Base-by-base conservation (phyloP, 768 basidiomycete genomes). In the Rhodotorula toruloides region DNA sequence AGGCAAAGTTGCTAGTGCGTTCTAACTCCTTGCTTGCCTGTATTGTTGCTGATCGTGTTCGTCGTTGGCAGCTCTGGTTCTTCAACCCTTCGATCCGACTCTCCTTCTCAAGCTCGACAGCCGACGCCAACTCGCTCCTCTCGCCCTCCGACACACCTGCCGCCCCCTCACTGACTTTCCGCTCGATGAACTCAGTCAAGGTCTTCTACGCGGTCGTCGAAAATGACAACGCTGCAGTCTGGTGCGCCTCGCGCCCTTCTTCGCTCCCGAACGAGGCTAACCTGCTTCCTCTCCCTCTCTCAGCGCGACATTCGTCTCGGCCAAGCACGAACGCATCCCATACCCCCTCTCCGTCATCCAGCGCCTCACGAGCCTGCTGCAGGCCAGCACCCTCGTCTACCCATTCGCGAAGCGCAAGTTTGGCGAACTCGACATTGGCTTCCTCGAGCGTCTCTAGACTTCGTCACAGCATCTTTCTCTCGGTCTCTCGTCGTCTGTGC, bases 1-100 rank as follows among this genome's bases (percentile, higher is more conserved):
- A 81, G 34, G 85, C 88, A 8, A 81, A 87, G 58, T 82, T 97
- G 21, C 79, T 96, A 68, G 91, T 96, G 59, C 64, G 88, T 80
- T 11, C 17, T 48, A 31, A 19, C 27, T 40, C 17, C 37, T 34
- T 19, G 14, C 22, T 31, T 31, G 9, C 1, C 31, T 36, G 7
- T 25, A 27, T 46, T 8, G 10, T 34, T 7, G 14, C 34, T 64
- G 4, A 1, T 32, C 19, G 54, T n/a, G n/a, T 50, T 49, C 34
- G 31, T 4, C 37, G 22, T 32, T 27, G 17, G 25, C 74, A 93
- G 91, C 81, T 97, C 29, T 97, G 94, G 93, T 76, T 97, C 29
- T 96, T 98, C 83, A 96, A 93, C 77, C 91, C 92, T 1, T 86
- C 82, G 68, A 84, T 98, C 71, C 84, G 83, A 17, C 77, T 97